Evolutionary conservation across 331 rosid genomes (phyloP).

Genomic region (Rhamnella rubrinervis): DNA sequence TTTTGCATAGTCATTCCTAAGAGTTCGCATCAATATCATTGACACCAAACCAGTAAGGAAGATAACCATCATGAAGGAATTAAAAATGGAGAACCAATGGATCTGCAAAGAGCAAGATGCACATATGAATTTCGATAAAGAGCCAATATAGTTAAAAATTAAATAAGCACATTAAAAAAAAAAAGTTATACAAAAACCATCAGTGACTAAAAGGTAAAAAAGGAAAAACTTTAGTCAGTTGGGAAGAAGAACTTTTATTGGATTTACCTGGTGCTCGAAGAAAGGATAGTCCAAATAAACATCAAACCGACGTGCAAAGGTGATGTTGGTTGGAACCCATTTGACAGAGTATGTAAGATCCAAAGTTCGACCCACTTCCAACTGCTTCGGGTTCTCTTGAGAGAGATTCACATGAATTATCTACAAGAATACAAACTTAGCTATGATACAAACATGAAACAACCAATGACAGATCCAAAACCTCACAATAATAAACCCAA

Average conservation of each 20-base stretch:
- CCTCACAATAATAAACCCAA: conserved; percentile 3
- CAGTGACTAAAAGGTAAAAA: neutral
- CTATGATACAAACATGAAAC: conserved; percentile 2
- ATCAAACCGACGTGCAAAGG: conserved; percentile 90
- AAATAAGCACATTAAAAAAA: conserved; percentile 12
- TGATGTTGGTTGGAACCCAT: conserved; percentile 70
- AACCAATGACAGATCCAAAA: conserved; percentile 12
- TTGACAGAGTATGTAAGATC: conserved; percentile 88
- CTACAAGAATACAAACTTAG: conserved; percentile 42
- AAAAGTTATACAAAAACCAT: neutral
- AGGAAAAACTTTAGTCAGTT: neutral
- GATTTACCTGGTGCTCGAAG: conserved; percentile 92
- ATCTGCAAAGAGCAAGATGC: conserved; percentile 57
- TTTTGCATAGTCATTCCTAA: conserved; percentile 98
- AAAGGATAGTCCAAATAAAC: conserved; percentile 95
- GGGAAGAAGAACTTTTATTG: neutral
- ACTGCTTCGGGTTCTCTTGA: conserved; percentile 74
- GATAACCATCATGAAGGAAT: conserved; percentile 99
- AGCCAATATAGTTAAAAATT: conserved; percentile 11
- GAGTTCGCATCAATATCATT: conserved; percentile 97
- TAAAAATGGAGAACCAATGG: conserved; percentile 99
- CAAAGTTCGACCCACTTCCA: conserved; percentile 63
- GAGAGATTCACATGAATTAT: conserved; percentile 94
- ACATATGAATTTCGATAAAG: conserved; percentile 24
- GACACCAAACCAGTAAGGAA: conserved; percentile 99